Evolutionary conservation across 805 yeast genomes (phyloP).

Genomic region (Metschnikowia gruessii): DNA sequence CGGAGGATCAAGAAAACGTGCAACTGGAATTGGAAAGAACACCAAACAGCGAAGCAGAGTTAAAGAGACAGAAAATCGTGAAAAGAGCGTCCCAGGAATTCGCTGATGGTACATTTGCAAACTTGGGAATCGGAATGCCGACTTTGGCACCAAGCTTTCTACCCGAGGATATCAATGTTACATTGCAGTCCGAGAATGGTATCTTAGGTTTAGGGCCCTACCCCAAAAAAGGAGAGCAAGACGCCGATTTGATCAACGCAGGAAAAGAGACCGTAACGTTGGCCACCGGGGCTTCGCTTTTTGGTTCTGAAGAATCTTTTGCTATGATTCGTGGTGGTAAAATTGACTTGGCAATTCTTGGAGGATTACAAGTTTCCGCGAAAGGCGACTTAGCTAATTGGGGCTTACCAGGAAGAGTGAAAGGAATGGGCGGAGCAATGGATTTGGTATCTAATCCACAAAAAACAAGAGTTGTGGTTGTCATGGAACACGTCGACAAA

Average conservation of each 20-base stretch:
- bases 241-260: slow-evolving; percentile 48
- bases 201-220: slow-evolving; percentile 50
- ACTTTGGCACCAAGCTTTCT: slow-evolving; percentile 45
- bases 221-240: slow-evolving; percentile 41
- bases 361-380: slow-evolving; percentile 49
- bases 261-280: slow-evolving; percentile 52
- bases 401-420: slow-evolving; percentile 50
- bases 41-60: slow-evolving; percentile 16
- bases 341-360: slow-evolving; percentile 43
- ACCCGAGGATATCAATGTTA: slow-evolving; percentile 34
- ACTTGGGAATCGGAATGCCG: slow-evolving; percentile 52
- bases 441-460: slow-evolving; percentile 48
- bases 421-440: slow-evolving; percentile 58
- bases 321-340: slow-evolving; percentile 49
- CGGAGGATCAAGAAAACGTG: slow-evolving; percentile 12
- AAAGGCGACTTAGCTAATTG: slow-evolving; percentile 52
- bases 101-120: slow-evolving; percentile 41
- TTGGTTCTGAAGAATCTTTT: slow-evolving; percentile 51
- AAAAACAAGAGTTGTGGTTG: slow-evolving; percentile 44
- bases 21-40: slow-evolving; percentile 5
- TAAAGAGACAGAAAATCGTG: slow-evolving; percentile 35
- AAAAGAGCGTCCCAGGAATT: slow-evolving; percentile 47
- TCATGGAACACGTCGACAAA: slow-evolving; percentile 48
- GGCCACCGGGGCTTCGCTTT: slow-evolving; percentile 44
- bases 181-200: slow-evolving; percentile 49